Base-by-base conservation (phyloP, 257 asterid genomes). In the Solanum sejunctum region DNA sequence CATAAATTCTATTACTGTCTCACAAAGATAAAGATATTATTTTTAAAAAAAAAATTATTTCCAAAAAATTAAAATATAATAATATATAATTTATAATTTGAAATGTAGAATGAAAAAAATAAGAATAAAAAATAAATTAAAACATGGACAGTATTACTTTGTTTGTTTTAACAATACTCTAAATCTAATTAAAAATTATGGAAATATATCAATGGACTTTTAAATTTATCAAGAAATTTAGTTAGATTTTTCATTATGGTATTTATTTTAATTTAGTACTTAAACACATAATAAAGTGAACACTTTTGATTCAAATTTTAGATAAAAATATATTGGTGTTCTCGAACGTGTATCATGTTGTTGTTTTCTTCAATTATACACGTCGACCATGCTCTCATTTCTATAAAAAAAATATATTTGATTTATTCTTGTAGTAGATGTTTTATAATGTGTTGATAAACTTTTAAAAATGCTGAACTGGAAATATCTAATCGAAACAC, bases 41-140 rank as follows among this genome's bases (percentile, higher is more conserved):
- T 32, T 32, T 32, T 2, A n/a, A n/a, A n/a, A n/a, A n/a, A n/a
- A n/a, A n/a, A n/a, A n/a, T n/a, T n/a, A n/a, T n/a, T n/a, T n/a
- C n/a, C n/a, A n/a, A n/a, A n/a, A n/a, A n/a, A n/a, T n/a, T n/a
- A 47, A 47, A 47, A 58, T 58, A 58, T 9, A 20, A 56, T 8
- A 56, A 56, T 56, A 8, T 8, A 56, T 8, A 0, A 3, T 6
- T 58, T 60, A 16, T 21, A 0, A 60, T 13, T 8, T 21, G 4
- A 10, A 2, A 10, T n/a, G 5, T 60, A 0, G 2, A 0, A 6
- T 2, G 5, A 1, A 1, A 58, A 1, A 47, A 47, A 47, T 10
- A 2, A 49, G 0, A 49, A 47, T 28, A n/a, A 10, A 28, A 28
- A 28, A 8, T 10, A 60, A n/a, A 60, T 60, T 60, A 21, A 60